Evolutionary conservation across 306 rosid genomes (phyloP).

Genomic region (Neltuma alba): DNA sequence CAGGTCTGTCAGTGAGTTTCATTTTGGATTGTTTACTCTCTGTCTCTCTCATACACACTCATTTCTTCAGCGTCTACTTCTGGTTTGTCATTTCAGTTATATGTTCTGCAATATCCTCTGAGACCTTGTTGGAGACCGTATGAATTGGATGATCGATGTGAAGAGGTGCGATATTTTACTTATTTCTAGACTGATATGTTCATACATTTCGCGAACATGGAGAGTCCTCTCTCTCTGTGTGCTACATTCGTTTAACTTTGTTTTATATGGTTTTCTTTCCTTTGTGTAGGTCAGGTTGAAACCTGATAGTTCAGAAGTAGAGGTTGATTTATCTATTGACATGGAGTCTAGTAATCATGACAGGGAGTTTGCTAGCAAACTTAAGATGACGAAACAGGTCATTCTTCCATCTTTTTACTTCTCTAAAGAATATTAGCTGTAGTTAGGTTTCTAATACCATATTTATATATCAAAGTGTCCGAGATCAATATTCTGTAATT

Average conservation of each 20-base stretch:
- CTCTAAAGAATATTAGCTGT: neutral
- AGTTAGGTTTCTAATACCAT: neutral
- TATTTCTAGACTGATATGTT: neutral
- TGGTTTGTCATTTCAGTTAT: constrained; percentile 48
- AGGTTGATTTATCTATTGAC: constrained; percentile 73
- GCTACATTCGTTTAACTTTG: neutral
- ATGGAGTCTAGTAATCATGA: constrained; percentile 61
- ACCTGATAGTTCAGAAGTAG: constrained; percentile 57
- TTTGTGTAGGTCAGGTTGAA: constrained; percentile 69
- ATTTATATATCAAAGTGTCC: neutral
- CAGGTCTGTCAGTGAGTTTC: constrained; percentile 44
- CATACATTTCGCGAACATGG: neutral
- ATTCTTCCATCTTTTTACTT: constrained; percentile 2
- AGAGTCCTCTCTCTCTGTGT: neutral
- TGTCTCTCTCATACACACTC: neutral
- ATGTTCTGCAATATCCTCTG: constrained; percentile 85
- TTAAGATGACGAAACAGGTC: constrained; percentile 70
- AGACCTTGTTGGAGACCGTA: constrained; percentile 90
- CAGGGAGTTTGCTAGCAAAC: constrained; percentile 41
- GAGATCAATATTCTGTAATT: neutral
- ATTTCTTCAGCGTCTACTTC: neutral
- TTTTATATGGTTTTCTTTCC: constrained; percentile 23
- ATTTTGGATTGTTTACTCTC: neutral
- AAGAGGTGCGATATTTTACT: constrained; percentile 58
- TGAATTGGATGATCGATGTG: constrained; percentile 71